A percentile compares a stretch with the other conserved stretches of the same genome.
Evolutionary conservation across 2,329 filamentous ascomycete species (phyloP).

Genomic region (Elsinoe australis): DNA sequence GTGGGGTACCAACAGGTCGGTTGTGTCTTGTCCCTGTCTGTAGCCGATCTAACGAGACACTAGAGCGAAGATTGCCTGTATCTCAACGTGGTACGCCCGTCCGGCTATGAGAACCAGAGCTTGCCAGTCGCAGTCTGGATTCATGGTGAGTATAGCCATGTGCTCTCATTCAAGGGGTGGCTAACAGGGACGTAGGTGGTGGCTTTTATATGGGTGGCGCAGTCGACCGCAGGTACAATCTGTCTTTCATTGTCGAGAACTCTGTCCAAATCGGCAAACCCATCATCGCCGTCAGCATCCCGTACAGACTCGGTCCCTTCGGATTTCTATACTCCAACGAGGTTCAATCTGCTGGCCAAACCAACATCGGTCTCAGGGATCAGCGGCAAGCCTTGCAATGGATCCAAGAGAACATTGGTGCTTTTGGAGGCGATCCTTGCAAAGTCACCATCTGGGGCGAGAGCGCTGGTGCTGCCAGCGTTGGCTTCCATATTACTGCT

Average conservation of each 20-base stretch:
- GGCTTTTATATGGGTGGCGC: slow-evolving; percentile 45
- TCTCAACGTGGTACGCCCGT: slow-evolving; percentile 52
- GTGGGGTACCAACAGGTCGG: slow-evolving; percentile 25
- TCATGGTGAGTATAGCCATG: slow-evolving; percentile 37
- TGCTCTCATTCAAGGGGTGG: no score
- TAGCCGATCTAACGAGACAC: neutral
- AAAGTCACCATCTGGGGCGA: slow-evolving; percentile 43
- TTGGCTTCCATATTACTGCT: slow-evolving; percentile 41
- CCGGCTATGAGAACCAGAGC: slow-evolving; percentile 36
- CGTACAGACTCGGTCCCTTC: slow-evolving; percentile 58
- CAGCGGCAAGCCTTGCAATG: slow-evolving; percentile 41
- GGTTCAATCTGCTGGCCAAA: slow-evolving; percentile 46
- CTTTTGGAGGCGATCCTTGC: slow-evolving; percentile 33
- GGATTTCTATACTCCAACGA: slow-evolving; percentile 59
- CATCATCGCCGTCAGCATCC: slow-evolving; percentile 53
- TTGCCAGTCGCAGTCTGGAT: slow-evolving; percentile 57
- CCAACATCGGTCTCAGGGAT: slow-evolving; percentile 41
- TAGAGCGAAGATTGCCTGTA: slow-evolving; percentile 50
- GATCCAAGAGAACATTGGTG: slow-evolving; percentile 37
- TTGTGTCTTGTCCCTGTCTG: slow-evolving; percentile 5
- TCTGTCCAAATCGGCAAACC: slow-evolving; percentile 37
- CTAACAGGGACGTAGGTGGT: slow-evolving; percentile 37
- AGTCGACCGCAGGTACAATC: slow-evolving; percentile 53
- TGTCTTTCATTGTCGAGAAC: slow-evolving; percentile 51
- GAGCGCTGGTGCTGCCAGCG: slow-evolving; percentile 37